Evolutionary conservation across 116 monocot genomes (phyloP).

Genomic region (Posidonia oceanica): DNA sequence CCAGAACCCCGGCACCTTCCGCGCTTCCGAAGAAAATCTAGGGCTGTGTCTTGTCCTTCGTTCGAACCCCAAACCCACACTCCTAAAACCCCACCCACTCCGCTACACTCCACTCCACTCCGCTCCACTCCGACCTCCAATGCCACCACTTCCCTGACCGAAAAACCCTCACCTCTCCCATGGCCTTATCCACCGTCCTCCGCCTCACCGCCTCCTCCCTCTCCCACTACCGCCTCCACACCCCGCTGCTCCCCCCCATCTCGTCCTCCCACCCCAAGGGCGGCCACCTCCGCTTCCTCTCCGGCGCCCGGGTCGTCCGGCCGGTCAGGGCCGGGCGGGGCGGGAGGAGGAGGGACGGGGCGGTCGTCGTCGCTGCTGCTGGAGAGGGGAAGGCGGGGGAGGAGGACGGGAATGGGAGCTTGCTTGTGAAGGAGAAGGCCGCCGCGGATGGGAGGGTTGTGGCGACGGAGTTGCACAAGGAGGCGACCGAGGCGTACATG

Average conservation of each 20-base stretch:
- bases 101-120: too few species aligned
- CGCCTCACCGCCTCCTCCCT: constrained; percentile 42
- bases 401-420: constrained; percentile 20
- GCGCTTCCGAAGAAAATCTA: too few species aligned
- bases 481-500: constrained; percentile 96
- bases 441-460: constrained; percentile 45
- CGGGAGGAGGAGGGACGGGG: constrained; percentile 21
- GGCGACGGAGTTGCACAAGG: constrained; percentile 71
- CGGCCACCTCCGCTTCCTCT: constrained; percentile 24
- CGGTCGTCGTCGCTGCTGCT: constrained; percentile 5
- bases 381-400: constrained; percentile 7
- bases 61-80: too few species aligned
- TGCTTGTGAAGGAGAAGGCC: constrained; percentile 19
- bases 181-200: constrained; percentile 56
- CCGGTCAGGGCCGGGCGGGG: constrained; percentile 15
- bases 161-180: constrained; percentile 4
- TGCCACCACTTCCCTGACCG: not conserved
- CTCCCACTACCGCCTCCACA: constrained; percentile 11
- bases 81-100: too few species aligned
- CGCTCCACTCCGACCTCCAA: not conserved
- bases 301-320: constrained; percentile 12
- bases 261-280: not conserved
- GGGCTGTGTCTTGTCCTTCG: too few species aligned
- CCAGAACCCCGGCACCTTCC: too few species aligned
- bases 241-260: constrained; percentile 4